Conservation (phyloP, 495 filamentous ascomycete genomes). For the Xylaria castorea region DNA sequence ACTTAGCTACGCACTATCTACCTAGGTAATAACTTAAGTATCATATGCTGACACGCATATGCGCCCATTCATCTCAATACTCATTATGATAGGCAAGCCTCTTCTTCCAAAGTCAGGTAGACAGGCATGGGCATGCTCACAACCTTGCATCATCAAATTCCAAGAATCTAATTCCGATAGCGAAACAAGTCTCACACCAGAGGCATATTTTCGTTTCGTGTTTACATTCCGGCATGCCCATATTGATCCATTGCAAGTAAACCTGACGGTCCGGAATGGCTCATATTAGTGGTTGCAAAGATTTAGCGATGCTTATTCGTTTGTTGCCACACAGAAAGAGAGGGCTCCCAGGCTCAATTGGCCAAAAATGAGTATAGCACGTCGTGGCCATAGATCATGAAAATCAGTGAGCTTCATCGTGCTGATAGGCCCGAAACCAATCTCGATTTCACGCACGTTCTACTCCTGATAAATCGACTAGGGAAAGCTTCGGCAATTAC, state of each 20-base stretch:
- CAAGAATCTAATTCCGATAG: background rate
- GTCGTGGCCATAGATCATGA: background rate
- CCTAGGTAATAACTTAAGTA: too few relatives aligned
- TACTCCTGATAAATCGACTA: background rate
- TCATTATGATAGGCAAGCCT: background rate
- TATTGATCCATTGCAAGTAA: background rate
- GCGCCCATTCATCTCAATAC: background rate
- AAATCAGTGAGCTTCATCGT: background rate
- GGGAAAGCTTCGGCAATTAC: background rate
- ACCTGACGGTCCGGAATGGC: background rate
- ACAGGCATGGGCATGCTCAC: background rate
- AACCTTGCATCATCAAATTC: background rate
- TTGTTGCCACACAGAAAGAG: background rate
- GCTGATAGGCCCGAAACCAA: background rate
- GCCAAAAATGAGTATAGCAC: background rate
- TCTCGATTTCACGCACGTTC: background rate
- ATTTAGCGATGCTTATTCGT: background rate
- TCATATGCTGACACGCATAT: background rate
- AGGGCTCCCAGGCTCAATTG: background rate
- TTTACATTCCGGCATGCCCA: background rate
- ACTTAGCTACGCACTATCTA: too few relatives aligned
- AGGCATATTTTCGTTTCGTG: background rate
- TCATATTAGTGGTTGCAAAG: background rate
- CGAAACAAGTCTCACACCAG: constrained; percentile 7
- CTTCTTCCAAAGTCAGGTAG: background rate